phyloP scores from a whole-genome alignment of 1,139 yeast species.

The Geotrichum candidum region DNA sequence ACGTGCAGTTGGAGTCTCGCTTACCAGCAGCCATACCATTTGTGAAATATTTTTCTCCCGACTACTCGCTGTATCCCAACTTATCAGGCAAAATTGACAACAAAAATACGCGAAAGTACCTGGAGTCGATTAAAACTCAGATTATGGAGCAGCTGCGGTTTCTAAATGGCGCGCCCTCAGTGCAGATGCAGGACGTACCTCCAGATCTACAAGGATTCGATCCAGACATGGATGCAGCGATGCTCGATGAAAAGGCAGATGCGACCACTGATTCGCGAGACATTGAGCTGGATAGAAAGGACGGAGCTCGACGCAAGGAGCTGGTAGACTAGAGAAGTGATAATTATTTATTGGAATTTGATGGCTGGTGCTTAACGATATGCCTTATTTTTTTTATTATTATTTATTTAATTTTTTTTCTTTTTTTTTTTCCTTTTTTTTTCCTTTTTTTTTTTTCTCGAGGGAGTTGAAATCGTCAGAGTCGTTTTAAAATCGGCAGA shows the following conservation, averaged over 20 bases:
- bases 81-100: conserved; percentile 85
- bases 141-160: conserved; percentile 77
- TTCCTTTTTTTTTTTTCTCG: background rate
- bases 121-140: conserved; percentile 72
- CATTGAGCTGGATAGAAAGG: conserved; percentile 14
- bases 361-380: background rate
- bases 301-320: conserved; percentile 15
- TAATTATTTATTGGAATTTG: background rate
- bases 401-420: background rate
- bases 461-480: background rate
- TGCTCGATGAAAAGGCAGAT: conserved; percentile 25
- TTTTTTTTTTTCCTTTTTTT: background rate
- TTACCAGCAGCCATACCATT: conserved; percentile 79
- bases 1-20: conserved; percentile 65
- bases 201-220: conserved; percentile 46
- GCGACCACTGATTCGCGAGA: conserved; percentile 17
- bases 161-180: conserved; percentile 89
- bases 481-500: background rate
- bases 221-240: conserved; percentile 12
- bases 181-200: conserved; percentile 83
- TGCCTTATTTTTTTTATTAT: background rate
- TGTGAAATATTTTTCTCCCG: conserved; percentile 87
- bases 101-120: conserved; percentile 74
- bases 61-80: conserved; percentile 82
- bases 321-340: conserved; percentile 10